Conservation (phyloP, 305 asterid species). For the Rubia balearica region DNA sequence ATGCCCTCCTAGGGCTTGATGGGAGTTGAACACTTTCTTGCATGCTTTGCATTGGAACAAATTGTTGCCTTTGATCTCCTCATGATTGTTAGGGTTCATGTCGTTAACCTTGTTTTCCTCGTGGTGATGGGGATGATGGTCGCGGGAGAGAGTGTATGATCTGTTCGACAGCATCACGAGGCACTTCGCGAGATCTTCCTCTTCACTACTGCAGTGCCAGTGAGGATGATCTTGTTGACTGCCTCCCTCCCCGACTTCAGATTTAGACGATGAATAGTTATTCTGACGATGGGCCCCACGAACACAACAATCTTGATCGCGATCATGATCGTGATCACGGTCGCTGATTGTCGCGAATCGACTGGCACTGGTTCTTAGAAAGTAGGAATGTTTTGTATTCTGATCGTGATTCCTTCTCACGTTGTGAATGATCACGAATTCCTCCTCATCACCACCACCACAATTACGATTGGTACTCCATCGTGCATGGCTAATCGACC, state of each 20-base stretch:
- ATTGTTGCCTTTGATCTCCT: slow-evolving; percentile 25
- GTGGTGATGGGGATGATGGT: neutral
- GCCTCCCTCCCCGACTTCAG: slow-evolving; percentile 13
- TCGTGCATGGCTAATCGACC: slow-evolving; percentile 19
- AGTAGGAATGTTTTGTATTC: slow-evolving; percentile 39
- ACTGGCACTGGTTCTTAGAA: slow-evolving; percentile 40
- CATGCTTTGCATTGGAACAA: slow-evolving; percentile 71
- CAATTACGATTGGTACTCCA: neutral
- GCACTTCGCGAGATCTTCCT: slow-evolving; percentile 71
- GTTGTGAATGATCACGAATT: slow-evolving; percentile 11
- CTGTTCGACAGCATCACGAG: slow-evolving; percentile 63
- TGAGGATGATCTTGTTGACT: neutral
- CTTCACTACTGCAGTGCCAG: slow-evolving; percentile 30
- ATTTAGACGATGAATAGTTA: slow-evolving; percentile 10
- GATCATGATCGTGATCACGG: neutral
- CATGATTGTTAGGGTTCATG: slow-evolving; percentile 19
- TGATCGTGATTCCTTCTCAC: slow-evolving; percentile 12
- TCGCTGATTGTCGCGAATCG: slow-evolving; percentile 22
- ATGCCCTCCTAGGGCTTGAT: slow-evolving; percentile 91
- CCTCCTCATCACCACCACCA: neutral
- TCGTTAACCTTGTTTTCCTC: slow-evolving; percentile 20
- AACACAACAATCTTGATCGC: neutral
- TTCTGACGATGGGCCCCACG: neutral
- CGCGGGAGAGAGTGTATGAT: slow-evolving; percentile 17
- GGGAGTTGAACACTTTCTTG: slow-evolving; percentile 61